Evolutionary conservation across 208 protist species (phyloP).

Genomic region (Trypanosoma rangeli): DNA sequence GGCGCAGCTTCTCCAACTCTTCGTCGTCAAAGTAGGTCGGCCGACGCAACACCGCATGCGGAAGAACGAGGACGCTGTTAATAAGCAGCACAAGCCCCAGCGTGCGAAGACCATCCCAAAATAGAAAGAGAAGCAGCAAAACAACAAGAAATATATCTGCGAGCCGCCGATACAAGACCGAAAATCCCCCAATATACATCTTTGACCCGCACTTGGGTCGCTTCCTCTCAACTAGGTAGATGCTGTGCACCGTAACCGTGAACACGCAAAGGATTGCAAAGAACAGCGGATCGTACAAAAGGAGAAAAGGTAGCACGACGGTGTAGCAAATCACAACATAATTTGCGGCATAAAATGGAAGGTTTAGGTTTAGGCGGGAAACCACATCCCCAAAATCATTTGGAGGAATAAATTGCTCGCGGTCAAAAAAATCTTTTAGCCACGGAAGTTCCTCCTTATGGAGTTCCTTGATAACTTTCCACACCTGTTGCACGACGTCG

Average conservation of each 20-base stretch:
- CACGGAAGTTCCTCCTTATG: conserved; percentile 72
- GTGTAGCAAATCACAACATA: conserved; percentile 69
- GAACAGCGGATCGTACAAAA: conserved; percentile 62
- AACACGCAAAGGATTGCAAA: conserved; percentile 42
- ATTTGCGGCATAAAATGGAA: conserved; percentile 83
- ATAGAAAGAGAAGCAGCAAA: conserved; percentile 39
- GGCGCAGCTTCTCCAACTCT: conserved; percentile 81
- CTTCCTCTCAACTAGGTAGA: conserved; percentile 35
- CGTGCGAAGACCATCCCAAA: conserved; percentile 52
- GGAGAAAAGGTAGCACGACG: conserved; percentile 59
- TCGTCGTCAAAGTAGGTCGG: conserved; percentile 87
- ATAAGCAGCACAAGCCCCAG: conserved; percentile 35
- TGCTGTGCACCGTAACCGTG: conserved; percentile 40
- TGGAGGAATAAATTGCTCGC: conserved; percentile 50
- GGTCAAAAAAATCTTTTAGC: conserved; percentile 65
- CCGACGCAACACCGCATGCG: conserved; percentile 65
- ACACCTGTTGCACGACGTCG: neutral
- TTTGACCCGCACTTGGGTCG: conserved; percentile 26
- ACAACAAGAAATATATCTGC: conserved; percentile 39
- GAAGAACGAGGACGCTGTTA: conserved; percentile 57
- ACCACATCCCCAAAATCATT: conserved; percentile 43
- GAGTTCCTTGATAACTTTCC: conserved; percentile 27
- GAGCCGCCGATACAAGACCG: conserved; percentile 49
- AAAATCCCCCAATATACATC: conserved; percentile 35
- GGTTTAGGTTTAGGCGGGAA: conserved; percentile 73